These are phyloP conservation scores for Bidens hawaiensis DNA, from an alignment of 140 eudicot genomes.

Conservation along the genomic window DNA sequence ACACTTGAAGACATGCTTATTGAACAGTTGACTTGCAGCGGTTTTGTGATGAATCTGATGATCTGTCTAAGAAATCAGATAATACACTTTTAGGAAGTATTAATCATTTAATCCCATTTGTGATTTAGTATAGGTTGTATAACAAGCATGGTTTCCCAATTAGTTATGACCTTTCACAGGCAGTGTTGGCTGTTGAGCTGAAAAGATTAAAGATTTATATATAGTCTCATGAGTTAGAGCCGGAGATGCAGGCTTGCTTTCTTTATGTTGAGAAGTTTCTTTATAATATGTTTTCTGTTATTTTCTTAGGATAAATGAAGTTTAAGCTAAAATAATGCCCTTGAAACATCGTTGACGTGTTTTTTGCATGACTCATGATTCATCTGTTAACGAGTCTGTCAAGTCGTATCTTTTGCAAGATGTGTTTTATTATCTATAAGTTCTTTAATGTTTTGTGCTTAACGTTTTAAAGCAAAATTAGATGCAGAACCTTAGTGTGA, in stretches of 20 bases:
- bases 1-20: slow-evolving; percentile 1
- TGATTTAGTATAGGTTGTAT: neutral
- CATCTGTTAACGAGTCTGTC: neutral
- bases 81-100: neutral
- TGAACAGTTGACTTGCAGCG: neutral
- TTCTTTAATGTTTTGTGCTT: neutral
- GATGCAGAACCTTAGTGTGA: neutral
- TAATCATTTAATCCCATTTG: neutral
- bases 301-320: neutral
- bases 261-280: slow-evolving; percentile 12
- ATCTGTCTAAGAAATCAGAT: slow-evolving; percentile 10
- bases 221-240: neutral
- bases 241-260: slow-evolving; percentile 11
- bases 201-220: neutral
- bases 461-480: neutral
- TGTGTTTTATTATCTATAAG: neutral
- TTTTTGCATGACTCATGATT: too few species aligned
- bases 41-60: slow-evolving; percentile 1
- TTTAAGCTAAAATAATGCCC: neutral
- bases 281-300: slow-evolving; percentile 2
- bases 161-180: neutral
- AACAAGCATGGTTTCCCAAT: neutral
- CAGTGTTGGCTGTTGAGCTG: neutral
- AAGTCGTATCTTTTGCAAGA: slow-evolving; percentile 4
- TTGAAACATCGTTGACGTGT: neutral